Evolutionary conservation across 495 filamentous ascomycete species (phyloP), one percentile per base, ranked within the genome.

Genomic region (Podospora pseudocomata): DNA sequence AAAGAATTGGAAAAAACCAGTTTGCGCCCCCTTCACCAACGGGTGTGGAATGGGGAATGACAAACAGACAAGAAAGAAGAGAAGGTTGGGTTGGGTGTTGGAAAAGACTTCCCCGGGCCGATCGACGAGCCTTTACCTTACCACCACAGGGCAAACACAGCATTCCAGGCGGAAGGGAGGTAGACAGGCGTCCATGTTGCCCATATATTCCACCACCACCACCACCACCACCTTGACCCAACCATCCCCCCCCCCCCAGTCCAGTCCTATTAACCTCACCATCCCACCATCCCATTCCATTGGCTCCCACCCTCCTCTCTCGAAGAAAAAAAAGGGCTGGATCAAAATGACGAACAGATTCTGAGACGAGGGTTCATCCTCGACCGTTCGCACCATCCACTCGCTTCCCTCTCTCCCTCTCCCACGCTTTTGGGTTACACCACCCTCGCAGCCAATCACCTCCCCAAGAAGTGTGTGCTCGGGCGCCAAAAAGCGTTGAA

Each of bases 401-500:
- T 49, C 39, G 39, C 39, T 49, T 49, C 34, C 34, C 34, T 39
- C 34, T 5, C 34, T 49, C 30, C 30, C 30, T 32, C 23, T 18
- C 1, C 39, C 39, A 49, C 15, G 39, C 39, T 13, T 49, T 49
- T 49, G 39, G 39, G 39, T 49, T 49, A 49, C 39, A 49, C 39
- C 39, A 32, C 13, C 2, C 7, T 49, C 9, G 13, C 15, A 49
- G 9, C 7, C 39, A 49, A 49, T 16, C 1, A 16, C 2, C 39
- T 16, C 34, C 5, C 34, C 39, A 49, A 18, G 7, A 49, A 49
- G 39, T 49, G 34, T 39, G 34, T 11, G 39, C 39, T 49, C 13
- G 13, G 39, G 39, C 13, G 39, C 39, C 39, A 6, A 49, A 65
- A 57, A 39, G 20, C 6, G 19, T n/a, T 23, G 70, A 72, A 69